A percentile compares a stretch with the other conserved stretches of the same genome.
phyloP scores from a whole-genome alignment of 1,139 yeast genomes.

The Zygoascus meyerae region DNA sequence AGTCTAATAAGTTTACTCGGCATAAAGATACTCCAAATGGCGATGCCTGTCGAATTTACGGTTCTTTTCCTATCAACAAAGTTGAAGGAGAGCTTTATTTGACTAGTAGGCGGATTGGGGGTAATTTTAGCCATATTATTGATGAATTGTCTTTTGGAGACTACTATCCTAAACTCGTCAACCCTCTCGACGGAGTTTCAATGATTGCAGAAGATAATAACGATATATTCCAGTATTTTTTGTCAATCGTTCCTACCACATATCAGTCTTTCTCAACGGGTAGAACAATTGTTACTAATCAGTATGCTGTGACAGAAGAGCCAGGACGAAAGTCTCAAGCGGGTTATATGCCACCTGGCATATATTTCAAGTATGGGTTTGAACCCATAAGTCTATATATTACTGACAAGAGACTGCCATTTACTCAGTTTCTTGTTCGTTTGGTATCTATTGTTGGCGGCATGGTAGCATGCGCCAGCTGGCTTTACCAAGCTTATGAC shows the following conservation, averaged over 20 bases:
- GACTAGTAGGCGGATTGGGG: constrained; percentile 23
- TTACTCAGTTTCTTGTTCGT: constrained; percentile 69
- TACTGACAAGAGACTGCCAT: constrained; percentile 66
- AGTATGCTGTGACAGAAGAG: constrained; percentile 71
- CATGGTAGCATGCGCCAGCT: constrained; percentile 44
- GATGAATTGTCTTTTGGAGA: constrained; percentile 89
- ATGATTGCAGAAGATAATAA: constrained; percentile 37
- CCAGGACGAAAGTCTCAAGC: constrained; percentile 30
- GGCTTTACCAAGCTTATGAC: constrained; percentile 23
- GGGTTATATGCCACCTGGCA: constrained; percentile 54
- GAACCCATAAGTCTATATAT: constrained; percentile 76
- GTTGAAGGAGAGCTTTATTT: constrained; percentile 83
- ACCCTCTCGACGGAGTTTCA: constrained; percentile 64
- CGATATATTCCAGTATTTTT: constrained; percentile 47
- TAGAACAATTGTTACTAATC: constrained; percentile 69
- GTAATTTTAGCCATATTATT: constrained; percentile 77
- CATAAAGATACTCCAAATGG: constrained; percentile 36
- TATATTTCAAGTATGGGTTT: constrained; percentile 76
- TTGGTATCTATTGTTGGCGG: constrained; percentile 80
- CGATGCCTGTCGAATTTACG: constrained; percentile 85
- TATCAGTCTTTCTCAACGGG: constrained; percentile 60
- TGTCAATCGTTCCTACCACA: constrained; percentile 80
- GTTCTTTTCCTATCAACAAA: constrained; percentile 78
- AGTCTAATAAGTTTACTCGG: constrained; percentile 54
- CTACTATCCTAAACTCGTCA: constrained; percentile 76